Base-by-base conservation (phyloP, 306 rosid genomes). In the Lupinus albus region DNA sequence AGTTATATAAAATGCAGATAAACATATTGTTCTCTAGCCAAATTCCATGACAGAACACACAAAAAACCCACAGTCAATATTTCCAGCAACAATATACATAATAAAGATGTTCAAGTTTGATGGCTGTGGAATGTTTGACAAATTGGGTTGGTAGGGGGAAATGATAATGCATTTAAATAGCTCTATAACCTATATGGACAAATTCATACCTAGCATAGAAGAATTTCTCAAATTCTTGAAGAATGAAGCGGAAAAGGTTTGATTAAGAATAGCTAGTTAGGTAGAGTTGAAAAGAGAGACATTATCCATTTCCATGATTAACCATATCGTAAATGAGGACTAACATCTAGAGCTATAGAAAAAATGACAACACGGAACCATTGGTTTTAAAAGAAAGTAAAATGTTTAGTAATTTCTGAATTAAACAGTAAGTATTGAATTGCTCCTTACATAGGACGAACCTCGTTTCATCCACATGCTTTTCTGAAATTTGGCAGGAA, bases 381-480 rank as follows among this genome's bases (percentile, higher is more conserved):
- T 18, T 54, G 18, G 41, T 21, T 39, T 6, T 14, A 3, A 35
- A 68, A 52, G 8, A 18, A 64, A 11, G n/a, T 61, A 52, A 51
- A 66, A 47, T 11, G 42, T 51, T 44, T 5, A 56, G 28, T 13
- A 70, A 38, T 1, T 7, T 71, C 35, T 67, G 17, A 51, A 61
- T 60, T 52, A 32, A 51, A 44, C 45, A 52, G 13, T 12, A 28
- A 18, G 17, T n/a, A 15, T 33, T 50, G 63, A 35, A n/a, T 51
- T 58, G 32, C 2, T 63, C 53, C 42, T 58, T 14, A 47, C 56
- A 25, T 10, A 67, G 68, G 52, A 75, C 81, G 62, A 39, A 93
- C 98, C 97, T 87, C 79, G 87, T 73, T 80, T 93, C 1, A 93
- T 93, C 98, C 97, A 93, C 95, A 93, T 85, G 84, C 91, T 93